phyloP scores from a whole-genome alignment of 129 eudicot genomes.

The Flaveria ramosissima region DNA sequence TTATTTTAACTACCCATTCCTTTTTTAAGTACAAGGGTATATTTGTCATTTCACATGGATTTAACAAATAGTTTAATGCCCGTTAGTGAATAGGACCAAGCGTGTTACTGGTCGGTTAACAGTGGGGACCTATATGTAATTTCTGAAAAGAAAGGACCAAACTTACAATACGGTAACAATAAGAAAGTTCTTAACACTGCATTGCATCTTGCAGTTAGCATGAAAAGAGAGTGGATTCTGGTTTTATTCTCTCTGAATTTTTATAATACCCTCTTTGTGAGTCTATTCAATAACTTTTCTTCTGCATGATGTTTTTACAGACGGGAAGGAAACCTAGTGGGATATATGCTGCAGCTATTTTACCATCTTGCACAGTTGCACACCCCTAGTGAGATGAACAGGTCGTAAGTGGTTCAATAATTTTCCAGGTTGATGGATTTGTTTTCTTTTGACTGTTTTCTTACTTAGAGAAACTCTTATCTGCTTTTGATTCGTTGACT shows the following conservation, averaged over 20 bases:
- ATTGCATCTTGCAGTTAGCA: conserved; percentile 61
- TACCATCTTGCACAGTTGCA: neutral
- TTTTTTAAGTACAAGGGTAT: neutral
- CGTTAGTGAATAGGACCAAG: neutral
- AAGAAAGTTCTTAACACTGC: conserved; percentile 57
- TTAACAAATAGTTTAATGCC: neutral
- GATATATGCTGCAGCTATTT: conserved; percentile 88
- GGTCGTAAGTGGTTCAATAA: no score
- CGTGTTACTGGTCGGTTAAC: neutral
- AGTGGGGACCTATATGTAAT: neutral
- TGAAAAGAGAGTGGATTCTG: conserved; percentile 90
- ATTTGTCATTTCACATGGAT: neutral
- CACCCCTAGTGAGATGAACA: no score
- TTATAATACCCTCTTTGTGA: neutral
- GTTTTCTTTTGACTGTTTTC: no score
- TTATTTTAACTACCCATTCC: neutral
- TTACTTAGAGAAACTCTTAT: neutral
- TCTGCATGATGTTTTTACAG: conserved; percentile 29
- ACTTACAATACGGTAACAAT: conserved; percentile 18
- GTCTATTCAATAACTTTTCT: conserved; percentile 13
- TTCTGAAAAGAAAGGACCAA: neutral
- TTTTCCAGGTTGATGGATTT: no score
- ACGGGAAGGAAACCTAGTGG: conserved; percentile 92
- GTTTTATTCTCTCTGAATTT: conserved; percentile 33
- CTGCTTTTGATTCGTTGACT: conserved; percentile 2